Evolutionary conservation across 139 green algal species (phyloP).

Genomic region (Desmodesmus armatus): DNA sequence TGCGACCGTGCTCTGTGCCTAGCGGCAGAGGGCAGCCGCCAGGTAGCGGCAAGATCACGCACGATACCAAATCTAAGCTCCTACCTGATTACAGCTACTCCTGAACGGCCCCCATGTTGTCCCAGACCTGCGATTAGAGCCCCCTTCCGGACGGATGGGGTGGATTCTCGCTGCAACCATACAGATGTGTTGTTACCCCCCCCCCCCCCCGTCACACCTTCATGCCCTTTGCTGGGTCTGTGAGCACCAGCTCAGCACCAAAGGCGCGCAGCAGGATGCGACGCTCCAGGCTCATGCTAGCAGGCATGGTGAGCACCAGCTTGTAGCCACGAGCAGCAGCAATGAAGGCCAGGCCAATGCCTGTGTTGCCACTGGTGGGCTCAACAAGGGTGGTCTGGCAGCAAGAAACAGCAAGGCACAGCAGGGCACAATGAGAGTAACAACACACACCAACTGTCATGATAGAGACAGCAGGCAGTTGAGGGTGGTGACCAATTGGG

Average conservation of each 20-base stretch:
- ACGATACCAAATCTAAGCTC: no score
- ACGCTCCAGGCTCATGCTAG: constrained; percentile 96
- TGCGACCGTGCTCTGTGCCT: neutral
- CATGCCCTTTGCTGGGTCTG: constrained; percentile 81
- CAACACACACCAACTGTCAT: no score
- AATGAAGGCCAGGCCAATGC: constrained; percentile 96
- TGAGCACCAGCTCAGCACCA: constrained; percentile 92
- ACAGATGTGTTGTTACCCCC: neutral
- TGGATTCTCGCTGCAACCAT: no score
- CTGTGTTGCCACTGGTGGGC: constrained; percentile 88
- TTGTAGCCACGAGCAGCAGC: constrained; percentile 94
- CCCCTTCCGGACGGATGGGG: no score
- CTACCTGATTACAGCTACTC: no score
- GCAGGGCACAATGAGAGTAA: no score
- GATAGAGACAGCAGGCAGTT: no score
- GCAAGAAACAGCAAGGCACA: neutral
- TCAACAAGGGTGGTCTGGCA: constrained; percentile 94
- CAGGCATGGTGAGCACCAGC: constrained; percentile 95
- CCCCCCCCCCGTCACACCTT: constrained; percentile 48
- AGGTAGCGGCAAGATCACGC: neutral
- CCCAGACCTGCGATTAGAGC: no score
- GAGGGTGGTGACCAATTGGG: no score
- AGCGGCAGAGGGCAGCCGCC: neutral
- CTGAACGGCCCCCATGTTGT: no score
- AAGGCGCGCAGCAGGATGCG: constrained; percentile 94